Evolutionary conservation across 805 yeast genomes (phyloP).

Genomic region (Teunomyces atbi): DNA sequence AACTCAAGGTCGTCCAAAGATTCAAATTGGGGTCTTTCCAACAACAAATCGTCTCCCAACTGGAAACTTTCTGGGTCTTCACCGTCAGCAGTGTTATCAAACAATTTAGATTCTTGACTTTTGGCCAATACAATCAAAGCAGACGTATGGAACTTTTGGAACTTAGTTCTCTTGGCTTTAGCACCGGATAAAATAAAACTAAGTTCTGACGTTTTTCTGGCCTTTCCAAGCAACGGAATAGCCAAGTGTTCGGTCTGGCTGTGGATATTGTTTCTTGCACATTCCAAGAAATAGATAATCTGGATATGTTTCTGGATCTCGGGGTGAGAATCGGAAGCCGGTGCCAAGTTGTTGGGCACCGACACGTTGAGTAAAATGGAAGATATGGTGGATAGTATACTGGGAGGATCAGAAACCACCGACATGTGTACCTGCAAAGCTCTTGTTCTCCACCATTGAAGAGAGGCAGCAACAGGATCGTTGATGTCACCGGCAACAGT

Average conservation of each 20-base stretch:
- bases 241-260: constrained; percentile 64
- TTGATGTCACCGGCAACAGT: constrained; percentile 6
- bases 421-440: constrained; percentile 63
- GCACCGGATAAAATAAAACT: constrained; percentile 78
- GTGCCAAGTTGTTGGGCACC: constrained; percentile 26
- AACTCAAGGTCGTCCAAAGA: constrained; percentile 48
- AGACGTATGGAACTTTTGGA: constrained; percentile 68
- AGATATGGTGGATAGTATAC: constrained; percentile 43
- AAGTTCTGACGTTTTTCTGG: constrained; percentile 58
- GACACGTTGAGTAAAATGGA: constrained; percentile 37
- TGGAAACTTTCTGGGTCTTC: constrained; percentile 54
- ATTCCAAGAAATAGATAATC: constrained; percentile 59
- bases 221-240: constrained; percentile 52
- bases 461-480: constrained; percentile 44
- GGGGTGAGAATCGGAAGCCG: constrained; percentile 29
- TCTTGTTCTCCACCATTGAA: constrained; percentile 76
- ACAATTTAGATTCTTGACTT: constrained; percentile 31
- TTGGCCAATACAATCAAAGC: constrained; percentile 76
- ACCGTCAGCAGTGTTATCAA: constrained; percentile 14
- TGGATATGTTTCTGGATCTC: constrained; percentile 38
- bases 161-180: constrained; percentile 82
- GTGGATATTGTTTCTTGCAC: constrained; percentile 60
- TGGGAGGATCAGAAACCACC: constrained; percentile 60
- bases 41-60: constrained; percentile 70
- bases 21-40: constrained; percentile 75